Conservation (phyloP, 139 green algal genomes). For the Bryopsis sp. region DNA sequence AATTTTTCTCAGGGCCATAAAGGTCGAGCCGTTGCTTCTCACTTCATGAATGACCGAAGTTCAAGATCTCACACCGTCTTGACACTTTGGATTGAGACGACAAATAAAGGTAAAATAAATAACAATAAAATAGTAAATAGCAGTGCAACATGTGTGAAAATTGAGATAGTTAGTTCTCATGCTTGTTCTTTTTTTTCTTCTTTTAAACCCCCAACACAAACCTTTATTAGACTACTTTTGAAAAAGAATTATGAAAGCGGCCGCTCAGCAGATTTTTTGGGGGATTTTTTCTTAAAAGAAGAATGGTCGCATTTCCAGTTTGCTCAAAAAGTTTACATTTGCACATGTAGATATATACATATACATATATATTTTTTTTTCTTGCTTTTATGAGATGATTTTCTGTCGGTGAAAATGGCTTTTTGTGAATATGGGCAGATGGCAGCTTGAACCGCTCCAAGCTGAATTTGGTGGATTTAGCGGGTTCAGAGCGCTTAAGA, state of each 20-base stretch:
- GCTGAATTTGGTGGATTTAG: constrained; percentile 19
- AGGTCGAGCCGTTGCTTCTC: constrained; percentile 1
- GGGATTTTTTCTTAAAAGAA: too few relatives aligned
- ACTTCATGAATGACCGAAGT: constrained; percentile 23
- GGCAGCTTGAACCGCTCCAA: constrained; percentile 18
- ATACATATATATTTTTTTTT: too few relatives aligned
- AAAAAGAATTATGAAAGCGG: too few relatives aligned
- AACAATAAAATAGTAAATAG: not conserved
- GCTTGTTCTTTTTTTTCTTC: not conserved
- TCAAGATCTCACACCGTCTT: constrained; percentile 31
- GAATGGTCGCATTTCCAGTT: too few relatives aligned
- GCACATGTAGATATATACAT: too few relatives aligned
- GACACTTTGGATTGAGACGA: constrained; percentile 27
- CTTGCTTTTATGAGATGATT: too few relatives aligned
- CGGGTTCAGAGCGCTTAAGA: constrained; percentile 6
- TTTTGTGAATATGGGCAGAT: too few relatives aligned
- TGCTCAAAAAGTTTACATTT: too few relatives aligned
- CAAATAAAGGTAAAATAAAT: constrained; percentile 13
- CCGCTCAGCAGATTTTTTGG: too few relatives aligned
- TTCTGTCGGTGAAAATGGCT: too few relatives aligned
- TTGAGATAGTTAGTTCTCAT: not conserved
- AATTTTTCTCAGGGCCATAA: constrained; percentile 11
- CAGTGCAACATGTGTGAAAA: not conserved
- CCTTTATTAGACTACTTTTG: too few relatives aligned
- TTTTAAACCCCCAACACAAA: too few relatives aligned